Conservation (phyloP, 78 protist genomes). For the Pigoraptor vietnamica region DNA sequence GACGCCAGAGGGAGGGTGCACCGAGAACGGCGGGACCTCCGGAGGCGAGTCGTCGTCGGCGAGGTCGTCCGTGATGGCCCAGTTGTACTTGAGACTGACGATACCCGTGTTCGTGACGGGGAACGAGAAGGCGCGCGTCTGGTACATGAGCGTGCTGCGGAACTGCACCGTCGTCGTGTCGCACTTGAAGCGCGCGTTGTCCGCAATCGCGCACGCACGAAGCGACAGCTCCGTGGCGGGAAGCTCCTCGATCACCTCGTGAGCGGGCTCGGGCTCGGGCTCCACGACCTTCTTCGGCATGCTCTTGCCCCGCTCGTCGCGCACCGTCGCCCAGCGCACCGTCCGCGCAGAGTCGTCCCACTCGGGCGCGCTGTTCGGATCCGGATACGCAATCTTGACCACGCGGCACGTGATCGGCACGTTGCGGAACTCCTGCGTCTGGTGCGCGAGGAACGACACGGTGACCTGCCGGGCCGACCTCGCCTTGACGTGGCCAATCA, state of each 20-base stretch:
- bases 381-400: neutral
- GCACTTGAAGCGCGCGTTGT: neutral
- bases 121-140: neutral
- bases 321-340: neutral
- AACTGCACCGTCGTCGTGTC: neutral
- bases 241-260: neutral
- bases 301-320: neutral
- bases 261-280: neutral
- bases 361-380: neutral
- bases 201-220: neutral
- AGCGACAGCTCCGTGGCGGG: neutral
- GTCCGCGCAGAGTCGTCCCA: neutral
- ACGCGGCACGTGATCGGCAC: neutral
- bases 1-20: neutral
- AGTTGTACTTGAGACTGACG: neutral
- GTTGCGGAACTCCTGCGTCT: neutral
- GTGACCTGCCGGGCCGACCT: neutral
- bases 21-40: neutral
- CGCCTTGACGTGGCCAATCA: neutral
- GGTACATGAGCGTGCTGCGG: neutral
- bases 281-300: neutral
- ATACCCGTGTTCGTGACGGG: neutral
- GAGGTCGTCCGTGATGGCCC: neutral
- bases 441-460: neutral
- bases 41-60: neutral